Conservation (phyloP, 1,284 basidiomycete species). For the Chalciporus piperatoides region DNA sequence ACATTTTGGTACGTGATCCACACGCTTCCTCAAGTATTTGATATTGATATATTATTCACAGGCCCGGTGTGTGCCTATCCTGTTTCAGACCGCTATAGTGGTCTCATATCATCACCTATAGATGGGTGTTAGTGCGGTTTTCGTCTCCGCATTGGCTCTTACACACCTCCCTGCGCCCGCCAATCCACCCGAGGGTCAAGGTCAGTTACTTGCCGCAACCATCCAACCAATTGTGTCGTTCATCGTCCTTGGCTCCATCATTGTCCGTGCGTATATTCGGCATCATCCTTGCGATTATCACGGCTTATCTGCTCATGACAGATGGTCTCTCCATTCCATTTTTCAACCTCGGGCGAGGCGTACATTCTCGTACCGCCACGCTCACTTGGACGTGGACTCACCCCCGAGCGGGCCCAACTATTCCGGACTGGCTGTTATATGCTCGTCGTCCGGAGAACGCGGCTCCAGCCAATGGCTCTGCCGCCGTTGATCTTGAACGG, state of each 20-base stretch:
- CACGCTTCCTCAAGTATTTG: background rate
- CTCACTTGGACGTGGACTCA: conserved; percentile 35
- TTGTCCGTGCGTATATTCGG: conserved; percentile 58
- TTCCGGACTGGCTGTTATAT: conserved; percentile 54
- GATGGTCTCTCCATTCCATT: conserved; percentile 89
- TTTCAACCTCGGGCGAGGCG: conserved; percentile 69
- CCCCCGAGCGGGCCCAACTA: conserved; percentile 22
- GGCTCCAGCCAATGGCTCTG: background rate
- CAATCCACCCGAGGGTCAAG: conserved; percentile 57
- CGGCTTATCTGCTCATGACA: conserved; percentile 25
- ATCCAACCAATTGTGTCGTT: conserved; percentile 83
- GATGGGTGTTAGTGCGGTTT: conserved; percentile 84
- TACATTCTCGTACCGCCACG: conserved; percentile 54
- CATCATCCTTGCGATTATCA: background rate
- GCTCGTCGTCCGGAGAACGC: conserved; percentile 29
- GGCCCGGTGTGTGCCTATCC: conserved; percentile 48
- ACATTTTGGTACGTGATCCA: conserved; percentile 65
- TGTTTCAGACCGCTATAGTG: conserved; percentile 1
- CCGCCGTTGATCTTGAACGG: conserved; percentile 26
- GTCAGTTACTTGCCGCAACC: conserved; percentile 64
- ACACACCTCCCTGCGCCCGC: conserved; percentile 60
- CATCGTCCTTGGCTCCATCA: conserved; percentile 78
- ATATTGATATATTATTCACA: conserved; percentile 22
- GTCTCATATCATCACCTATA: conserved; percentile 22
- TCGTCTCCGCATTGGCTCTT: conserved; percentile 77